Evolutionary conservation across 1,139 yeast species (phyloP).

Genomic region (Zygotorulaspora mrakii): DNA sequence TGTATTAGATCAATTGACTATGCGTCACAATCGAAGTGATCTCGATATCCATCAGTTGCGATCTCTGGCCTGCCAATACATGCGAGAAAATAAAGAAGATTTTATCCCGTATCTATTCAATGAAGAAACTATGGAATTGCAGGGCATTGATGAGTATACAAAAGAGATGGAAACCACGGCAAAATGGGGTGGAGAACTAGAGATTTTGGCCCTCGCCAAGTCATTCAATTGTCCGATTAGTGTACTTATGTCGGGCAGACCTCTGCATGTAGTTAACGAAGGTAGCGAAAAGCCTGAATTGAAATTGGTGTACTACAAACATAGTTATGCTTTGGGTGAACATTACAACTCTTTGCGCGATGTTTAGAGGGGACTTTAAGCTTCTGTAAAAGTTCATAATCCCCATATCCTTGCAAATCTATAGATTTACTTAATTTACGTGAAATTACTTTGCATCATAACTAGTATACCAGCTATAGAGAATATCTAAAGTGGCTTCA

Average conservation of each 20-base stretch:
- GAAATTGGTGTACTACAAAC: constrained; percentile 76
- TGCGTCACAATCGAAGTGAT: constrained; percentile 43
- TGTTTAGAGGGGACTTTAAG: too few species aligned
- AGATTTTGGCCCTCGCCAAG: constrained; percentile 72
- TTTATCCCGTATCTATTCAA: constrained; percentile 81
- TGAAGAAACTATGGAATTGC: constrained; percentile 59
- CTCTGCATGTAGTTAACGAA: constrained; percentile 58
- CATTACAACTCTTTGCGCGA: constrained; percentile 85
- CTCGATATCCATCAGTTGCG: constrained; percentile 53
- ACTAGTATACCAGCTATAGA: too few species aligned
- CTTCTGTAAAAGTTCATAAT: too few species aligned
- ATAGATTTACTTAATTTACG: too few species aligned
- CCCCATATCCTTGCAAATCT: too few species aligned
- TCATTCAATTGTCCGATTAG: constrained; percentile 68
- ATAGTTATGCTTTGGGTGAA: constrained; percentile 86
- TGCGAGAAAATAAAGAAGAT: constrained; percentile 59
- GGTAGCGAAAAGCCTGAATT: constrained; percentile 49
- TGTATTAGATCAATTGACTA: constrained; percentile 66
- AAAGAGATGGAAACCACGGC: constrained; percentile 66
- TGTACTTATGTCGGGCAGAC: constrained; percentile 72
- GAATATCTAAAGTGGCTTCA: too few species aligned
- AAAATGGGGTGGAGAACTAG: constrained; percentile 97
- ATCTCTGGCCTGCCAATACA: constrained; percentile 60
- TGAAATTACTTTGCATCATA: too few species aligned
- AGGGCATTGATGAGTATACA: constrained; percentile 68